Evolutionary conservation across 257 asterid genomes (phyloP), one percentile per base, ranked within the genome.

Genomic region (Cynanchum wilfordii): DNA sequence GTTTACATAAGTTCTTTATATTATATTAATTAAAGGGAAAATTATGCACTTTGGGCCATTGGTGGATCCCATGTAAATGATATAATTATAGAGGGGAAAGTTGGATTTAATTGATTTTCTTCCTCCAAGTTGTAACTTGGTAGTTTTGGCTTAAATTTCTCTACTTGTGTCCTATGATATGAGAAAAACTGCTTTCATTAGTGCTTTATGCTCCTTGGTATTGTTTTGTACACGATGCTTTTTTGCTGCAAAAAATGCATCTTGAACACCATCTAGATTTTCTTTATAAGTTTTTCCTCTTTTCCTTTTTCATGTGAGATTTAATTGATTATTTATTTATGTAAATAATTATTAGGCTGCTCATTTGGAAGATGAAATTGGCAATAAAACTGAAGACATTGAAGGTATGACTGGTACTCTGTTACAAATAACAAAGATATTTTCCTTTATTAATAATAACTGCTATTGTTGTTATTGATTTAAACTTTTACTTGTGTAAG

Each of bases 331-430:
- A 69, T 72, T 72, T 76, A 69, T 72, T 72, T 36, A 60, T 73
- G 78, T 76, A 66, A 25, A 42, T 74, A 69, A 76, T 78, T 72
- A 73, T 64, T 80, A 75, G 78, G 76, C 24, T 45, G 64, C 84
- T 84, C 96, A 90, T 93, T 86, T 82, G 75, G 82, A 62, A 70
- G 57, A 65, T 60, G 74, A 59, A 69, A 49, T 64, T 72, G 70
- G 22, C 47, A 80, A 78, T 79, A 76, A 73, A 69, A 77, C 82
- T 66, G 69, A 69, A 72, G 84, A 81, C 72, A 55, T 70, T 76
- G 80, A 83, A 81, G 56, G 62, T 33, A 33, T 33, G 38, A 33
- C 5, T 33, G 33, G 38, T n/a, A 63, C 47, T 51, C 25, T 66
- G 49, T n/a, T 10, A 65, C 29, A 19, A 19, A 40, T 40, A 13